Evolutionary conservation across 805 yeast species (phyloP), one percentile per base, ranked within the genome.

Genomic region (Metschnikowia lachancei): DNA sequence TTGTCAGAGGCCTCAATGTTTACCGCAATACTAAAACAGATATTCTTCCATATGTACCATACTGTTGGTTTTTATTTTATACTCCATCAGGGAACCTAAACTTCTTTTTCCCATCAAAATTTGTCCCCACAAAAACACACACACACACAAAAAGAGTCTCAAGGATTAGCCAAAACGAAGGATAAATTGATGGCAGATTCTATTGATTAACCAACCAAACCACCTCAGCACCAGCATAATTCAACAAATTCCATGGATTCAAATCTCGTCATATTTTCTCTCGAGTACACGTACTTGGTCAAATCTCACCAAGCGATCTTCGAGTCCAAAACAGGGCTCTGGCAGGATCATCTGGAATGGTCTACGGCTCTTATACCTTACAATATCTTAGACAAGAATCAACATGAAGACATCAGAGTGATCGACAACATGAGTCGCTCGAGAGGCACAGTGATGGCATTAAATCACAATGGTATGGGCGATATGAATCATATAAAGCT

Each of bases 271-370:
- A 51, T 65, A 17, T 57, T 65, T 46, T 58, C 64, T 20, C 55
- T 65, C 22, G 66, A 63, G 47, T 64, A 64, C 51, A 52, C 62
- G 28, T 64, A 54, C 50, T 50, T 64, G 43, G 51, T 61, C 24
- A 52, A 52, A 46, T 55, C 62, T 18, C 43, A 36, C 24, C 45
- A 33, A 17, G 48, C 61, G 16, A 49, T 44, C n/a, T 63, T 46
- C 43, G 66, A 64, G 52, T 58, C 74, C 22, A 52, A 61, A 29
- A 56, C 54, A 18, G 72, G 72, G 10, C 59, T 66, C 41, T 71
- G 76, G 76, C 59, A 54, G 36, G 51, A 51, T 30, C 52, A 52
- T 26, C 45, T 32, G 41, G 52, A 43, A 16, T 47, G 50, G 46
- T 48, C 59, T 17, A 45, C 44, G 30, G 46, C 53, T 10, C 50